Evolutionary conservation across 306 rosid species (phyloP).

Genomic region (Argentina anserina): DNA sequence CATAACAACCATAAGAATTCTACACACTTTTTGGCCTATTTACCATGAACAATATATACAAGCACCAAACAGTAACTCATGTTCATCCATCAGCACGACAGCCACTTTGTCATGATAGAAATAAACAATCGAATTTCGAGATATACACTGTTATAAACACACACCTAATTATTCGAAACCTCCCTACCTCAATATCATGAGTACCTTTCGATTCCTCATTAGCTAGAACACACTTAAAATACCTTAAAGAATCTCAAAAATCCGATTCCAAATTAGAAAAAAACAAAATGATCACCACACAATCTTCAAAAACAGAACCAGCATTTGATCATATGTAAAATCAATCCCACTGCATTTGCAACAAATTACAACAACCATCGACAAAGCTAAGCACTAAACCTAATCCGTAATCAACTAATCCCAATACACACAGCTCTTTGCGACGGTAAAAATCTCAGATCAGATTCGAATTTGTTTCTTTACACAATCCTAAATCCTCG

Average conservation of each 20-base stretch:
- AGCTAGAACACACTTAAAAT: background rate
- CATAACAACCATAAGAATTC: background rate
- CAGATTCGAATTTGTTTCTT: background rate
- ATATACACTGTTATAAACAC: background rate
- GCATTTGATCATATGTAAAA: background rate
- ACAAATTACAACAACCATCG: background rate
- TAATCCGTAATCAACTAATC: background rate
- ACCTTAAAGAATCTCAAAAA: background rate
- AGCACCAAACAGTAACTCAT: background rate
- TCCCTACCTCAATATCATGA: background rate
- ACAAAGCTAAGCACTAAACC: background rate
- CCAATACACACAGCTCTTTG: background rate
- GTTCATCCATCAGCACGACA: background rate
- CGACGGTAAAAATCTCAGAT: slow-evolving; percentile 4
- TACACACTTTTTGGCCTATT: background rate
- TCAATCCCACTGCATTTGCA: background rate
- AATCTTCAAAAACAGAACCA: background rate
- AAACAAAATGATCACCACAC: too few relatives aligned
- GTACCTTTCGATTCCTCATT: background rate
- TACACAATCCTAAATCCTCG: background rate
- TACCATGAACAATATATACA: too few relatives aligned
- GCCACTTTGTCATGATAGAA: background rate
- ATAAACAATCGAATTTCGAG: background rate
- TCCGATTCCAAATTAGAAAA: background rate
- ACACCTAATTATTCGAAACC: background rate